A percentile compares a stretch with the other conserved stretches of the same genome.
These are phyloP conservation scores for Neurospora sp. DNA, from an alignment of 495 filamentous ascomycete genomes.

Conservation along the genomic window DNA sequence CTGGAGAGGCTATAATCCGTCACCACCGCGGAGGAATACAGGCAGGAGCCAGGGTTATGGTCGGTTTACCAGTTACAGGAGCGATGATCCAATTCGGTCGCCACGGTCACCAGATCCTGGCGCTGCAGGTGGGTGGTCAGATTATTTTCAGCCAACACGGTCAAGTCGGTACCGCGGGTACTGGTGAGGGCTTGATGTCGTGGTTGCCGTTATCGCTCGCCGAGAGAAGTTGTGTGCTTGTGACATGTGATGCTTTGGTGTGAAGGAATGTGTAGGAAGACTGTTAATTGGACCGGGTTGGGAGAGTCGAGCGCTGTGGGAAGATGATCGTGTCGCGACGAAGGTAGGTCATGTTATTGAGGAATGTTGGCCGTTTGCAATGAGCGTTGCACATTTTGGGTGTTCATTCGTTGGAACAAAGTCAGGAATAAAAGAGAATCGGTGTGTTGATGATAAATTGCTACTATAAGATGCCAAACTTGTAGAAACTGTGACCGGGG, in stretches of 20 bases:
- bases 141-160: neutral
- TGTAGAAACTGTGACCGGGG: neutral
- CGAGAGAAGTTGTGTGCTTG: neutral
- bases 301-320: neutral
- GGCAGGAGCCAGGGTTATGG: too few species aligned
- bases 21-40: neutral
- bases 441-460: neutral
- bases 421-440: neutral
- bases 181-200: neutral
- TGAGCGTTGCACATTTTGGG: neutral
- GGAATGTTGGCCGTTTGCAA: neutral
- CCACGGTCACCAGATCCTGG: neutral
- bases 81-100: neutral
- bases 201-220: neutral
- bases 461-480: neutral
- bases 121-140: neutral
- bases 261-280: neutral
- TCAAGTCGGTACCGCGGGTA: neutral
- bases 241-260: neutral
- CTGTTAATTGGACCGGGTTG: neutral
- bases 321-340: neutral
- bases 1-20: neutral
- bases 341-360: neutral
- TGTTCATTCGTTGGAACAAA: neutral
- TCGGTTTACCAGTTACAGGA: neutral